Evolutionary conservation across 2,329 filamentous ascomycete genomes (phyloP).

Genomic region (Trichoderma aggressivum): DNA sequence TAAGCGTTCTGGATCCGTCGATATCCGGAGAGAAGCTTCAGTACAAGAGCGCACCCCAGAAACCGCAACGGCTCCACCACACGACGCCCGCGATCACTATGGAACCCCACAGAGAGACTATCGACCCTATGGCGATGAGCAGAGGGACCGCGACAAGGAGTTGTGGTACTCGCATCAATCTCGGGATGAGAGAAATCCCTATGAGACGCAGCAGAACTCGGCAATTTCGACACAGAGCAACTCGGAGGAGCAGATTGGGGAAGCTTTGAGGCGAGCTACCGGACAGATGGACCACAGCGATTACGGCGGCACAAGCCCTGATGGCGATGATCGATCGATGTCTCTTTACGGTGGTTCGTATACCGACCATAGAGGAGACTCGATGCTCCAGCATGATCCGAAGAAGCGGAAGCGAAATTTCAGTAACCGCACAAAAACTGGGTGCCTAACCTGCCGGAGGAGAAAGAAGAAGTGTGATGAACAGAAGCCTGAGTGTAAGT

Average conservation of each 20-base stretch:
- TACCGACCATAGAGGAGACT: constrained; percentile 47
- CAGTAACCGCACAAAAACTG: constrained; percentile 93
- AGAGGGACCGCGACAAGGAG: constrained; percentile 42
- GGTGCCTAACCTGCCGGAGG: constrained; percentile 85
- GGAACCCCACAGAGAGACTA: constrained; percentile 45
- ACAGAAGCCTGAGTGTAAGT: constrained; percentile 84
- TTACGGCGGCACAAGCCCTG: constrained; percentile 52
- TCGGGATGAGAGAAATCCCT: constrained; percentile 46
- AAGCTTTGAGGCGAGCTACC: constrained; percentile 43
- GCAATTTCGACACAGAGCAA: constrained; percentile 44
- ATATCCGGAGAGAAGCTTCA: constrained; percentile 40
- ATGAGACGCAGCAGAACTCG: constrained; percentile 47
- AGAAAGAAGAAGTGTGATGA: constrained; percentile 99
- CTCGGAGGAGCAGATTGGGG: constrained; percentile 49
- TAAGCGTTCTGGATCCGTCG: constrained; percentile 66
- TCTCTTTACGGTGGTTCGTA: constrained; percentile 43
- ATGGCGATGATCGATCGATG: constrained; percentile 48
- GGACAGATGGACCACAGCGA: constrained; percentile 48
- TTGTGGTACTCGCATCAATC: constrained; percentile 48
- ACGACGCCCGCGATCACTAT: constrained; percentile 43
- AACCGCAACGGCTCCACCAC: constrained; percentile 28
- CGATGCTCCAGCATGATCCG: constrained; percentile 54
- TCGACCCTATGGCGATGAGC: constrained; percentile 44
- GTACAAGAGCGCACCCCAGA: constrained; percentile 37
- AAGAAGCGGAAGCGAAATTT: constrained; percentile 78